Evolutionary conservation across 2,329 filamentous ascomycete genomes (phyloP).

Genomic region (Tolypocladium tundrense): DNA sequence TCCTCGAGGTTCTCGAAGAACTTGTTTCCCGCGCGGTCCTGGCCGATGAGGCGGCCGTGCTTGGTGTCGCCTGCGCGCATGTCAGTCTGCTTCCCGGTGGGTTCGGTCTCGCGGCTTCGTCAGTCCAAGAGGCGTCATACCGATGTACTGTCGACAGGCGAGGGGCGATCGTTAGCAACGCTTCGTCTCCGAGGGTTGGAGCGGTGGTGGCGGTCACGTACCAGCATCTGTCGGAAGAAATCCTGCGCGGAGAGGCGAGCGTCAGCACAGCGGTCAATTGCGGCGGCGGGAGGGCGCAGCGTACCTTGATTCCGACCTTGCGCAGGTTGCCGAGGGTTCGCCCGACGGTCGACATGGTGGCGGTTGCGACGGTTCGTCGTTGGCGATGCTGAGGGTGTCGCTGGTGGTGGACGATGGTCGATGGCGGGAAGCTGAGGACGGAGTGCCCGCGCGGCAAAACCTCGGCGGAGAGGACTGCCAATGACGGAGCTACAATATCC

Average conservation of each 20-base stretch:
- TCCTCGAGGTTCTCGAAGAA: constrained; percentile 95
- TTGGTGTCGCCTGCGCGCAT: constrained; percentile 76
- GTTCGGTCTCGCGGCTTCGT: too few relatives aligned
- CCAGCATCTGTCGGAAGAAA: constrained; percentile 85
- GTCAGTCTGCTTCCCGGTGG: background rate
- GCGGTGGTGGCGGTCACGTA: constrained; percentile 39
- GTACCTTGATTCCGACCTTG: constrained; percentile 79
- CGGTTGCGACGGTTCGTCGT: constrained; percentile 15
- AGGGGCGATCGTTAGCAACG: constrained; percentile 9
- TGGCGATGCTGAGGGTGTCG: constrained; percentile 3
- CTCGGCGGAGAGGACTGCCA: constrained; percentile 11
- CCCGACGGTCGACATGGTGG: constrained; percentile 78
- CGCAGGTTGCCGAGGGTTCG: constrained; percentile 82
- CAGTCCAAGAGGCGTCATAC: constrained; percentile 21
- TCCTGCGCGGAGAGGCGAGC: constrained; percentile 45
- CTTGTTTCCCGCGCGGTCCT: constrained; percentile 92
- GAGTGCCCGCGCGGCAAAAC: constrained; percentile 15
- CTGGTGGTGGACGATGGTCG: constrained; percentile 2
- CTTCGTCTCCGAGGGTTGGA: constrained; percentile 10
- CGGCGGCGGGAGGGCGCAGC: constrained; percentile 5
- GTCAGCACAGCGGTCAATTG: constrained; percentile 2
- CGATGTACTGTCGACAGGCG: constrained; percentile 38
- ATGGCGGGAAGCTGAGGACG: constrained; percentile 7
- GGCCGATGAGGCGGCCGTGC: constrained; percentile 73
- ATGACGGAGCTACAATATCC: background rate